phyloP scores from a whole-genome alignment of 163 green algal genomes.

The Volvox carteri region DNA sequence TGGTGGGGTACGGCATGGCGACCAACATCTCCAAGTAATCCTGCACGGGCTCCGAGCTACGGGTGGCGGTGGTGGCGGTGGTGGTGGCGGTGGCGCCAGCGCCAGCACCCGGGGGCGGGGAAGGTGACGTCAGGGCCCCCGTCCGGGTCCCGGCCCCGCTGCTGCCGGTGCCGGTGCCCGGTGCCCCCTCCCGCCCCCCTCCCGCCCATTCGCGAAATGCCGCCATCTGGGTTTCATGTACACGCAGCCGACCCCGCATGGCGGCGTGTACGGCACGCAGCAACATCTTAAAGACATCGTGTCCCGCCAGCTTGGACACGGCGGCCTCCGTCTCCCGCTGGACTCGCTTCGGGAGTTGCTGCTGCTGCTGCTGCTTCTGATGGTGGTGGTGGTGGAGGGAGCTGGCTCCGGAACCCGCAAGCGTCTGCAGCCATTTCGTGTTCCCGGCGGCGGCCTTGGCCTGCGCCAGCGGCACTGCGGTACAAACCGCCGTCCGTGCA shows the following conservation, averaged over 20 bases:
- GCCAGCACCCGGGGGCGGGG: neutral
- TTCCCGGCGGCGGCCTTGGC: neutral
- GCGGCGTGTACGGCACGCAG: neutral
- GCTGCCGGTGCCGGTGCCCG: neutral
- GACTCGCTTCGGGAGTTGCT: neutral
- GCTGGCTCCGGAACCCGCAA: neutral
- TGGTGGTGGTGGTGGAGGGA: neutral
- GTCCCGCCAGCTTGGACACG: neutral
- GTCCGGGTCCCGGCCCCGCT: no score
- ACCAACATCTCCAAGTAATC: neutral
- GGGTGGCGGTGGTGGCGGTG: no score
- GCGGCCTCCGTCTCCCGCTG: neutral
- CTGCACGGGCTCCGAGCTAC: no score
- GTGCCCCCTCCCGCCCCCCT: neutral
- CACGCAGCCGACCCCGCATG: neutral
- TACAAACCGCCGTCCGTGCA: no score
- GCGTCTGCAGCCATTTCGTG: neutral
- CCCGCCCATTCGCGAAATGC: neutral
- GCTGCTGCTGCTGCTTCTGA: neutral
- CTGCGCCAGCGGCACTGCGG: neutral
- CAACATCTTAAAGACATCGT: neutral
- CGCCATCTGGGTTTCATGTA: neutral
- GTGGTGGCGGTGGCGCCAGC: neutral
- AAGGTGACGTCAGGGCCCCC: no score
- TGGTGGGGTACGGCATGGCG: neutral